Conservation (phyloP, 495 filamentous ascomycete genomes). For the Bacidia rubella region DNA sequence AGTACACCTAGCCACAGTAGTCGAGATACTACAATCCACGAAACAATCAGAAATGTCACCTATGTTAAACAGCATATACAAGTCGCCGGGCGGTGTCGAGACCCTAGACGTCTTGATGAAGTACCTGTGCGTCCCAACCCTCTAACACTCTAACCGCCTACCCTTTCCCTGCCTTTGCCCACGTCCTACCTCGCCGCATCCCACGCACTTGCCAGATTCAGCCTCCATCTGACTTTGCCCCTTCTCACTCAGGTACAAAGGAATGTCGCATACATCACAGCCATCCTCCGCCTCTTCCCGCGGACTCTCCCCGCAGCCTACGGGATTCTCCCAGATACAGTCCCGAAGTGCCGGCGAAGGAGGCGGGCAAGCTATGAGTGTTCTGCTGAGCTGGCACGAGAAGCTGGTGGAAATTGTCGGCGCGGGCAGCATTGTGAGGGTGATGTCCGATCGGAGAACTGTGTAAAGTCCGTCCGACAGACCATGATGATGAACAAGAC, state of each 20-base stretch:
- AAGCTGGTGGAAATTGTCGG: constrained; percentile 86
- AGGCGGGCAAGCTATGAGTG: constrained; percentile 80
- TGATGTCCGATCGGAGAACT: constrained; percentile 84
- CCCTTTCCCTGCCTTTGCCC: neutral
- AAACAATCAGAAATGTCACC: constrained; percentile 83
- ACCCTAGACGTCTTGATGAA: constrained; percentile 62
- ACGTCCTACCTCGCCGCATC: neutral
- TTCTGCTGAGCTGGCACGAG: constrained; percentile 89
- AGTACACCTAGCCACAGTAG: constrained; percentile 63
- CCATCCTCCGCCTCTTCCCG: constrained; percentile 30
- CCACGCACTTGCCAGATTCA: neutral
- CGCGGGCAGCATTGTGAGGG: constrained; percentile 70
- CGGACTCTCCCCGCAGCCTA: constrained; percentile 60
- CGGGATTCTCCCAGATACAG: constrained; percentile 77
- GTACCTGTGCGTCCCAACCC: constrained; percentile 40
- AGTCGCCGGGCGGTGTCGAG: constrained; percentile 57
- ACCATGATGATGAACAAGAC: too few species aligned
- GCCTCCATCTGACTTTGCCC: neutral
- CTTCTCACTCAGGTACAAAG: constrained; percentile 41
- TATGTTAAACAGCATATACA: constrained; percentile 63
- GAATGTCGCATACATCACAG: constrained; percentile 48
- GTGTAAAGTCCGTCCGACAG: constrained; percentile 40
- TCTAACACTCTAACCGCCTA: too few species aligned
- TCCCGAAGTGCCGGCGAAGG: constrained; percentile 52
- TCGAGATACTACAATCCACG: constrained; percentile 80